phyloP scores from a whole-genome alignment of 2,329 filamentous ascomycete genomes.

The Pseudogymnoascus sp. region DNA sequence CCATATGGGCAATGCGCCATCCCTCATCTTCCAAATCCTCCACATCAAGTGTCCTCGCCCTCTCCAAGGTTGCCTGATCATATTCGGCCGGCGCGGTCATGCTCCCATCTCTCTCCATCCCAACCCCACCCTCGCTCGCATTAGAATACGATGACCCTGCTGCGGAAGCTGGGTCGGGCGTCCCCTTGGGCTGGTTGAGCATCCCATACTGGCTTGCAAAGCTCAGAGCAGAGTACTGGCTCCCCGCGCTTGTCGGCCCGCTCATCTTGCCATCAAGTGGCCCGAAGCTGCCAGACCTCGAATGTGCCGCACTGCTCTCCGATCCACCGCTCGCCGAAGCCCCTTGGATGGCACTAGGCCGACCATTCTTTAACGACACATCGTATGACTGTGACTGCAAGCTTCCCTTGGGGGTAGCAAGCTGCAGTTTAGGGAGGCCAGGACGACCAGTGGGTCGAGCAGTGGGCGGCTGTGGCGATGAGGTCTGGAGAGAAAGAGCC shows the following conservation, averaged over 20 bases:
- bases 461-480: constrained; percentile 32
- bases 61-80: constrained; percentile 74
- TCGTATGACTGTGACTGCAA: constrained; percentile 60
- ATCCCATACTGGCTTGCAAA: constrained; percentile 62
- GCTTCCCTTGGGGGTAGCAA: constrained; percentile 84
- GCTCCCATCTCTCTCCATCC: constrained; percentile 79
- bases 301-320: constrained; percentile 71
- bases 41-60: constrained; percentile 76
- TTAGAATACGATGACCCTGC: constrained; percentile 82
- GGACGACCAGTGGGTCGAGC: constrained; percentile 40
- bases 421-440: constrained; percentile 68
- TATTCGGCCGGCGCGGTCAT: constrained; percentile 69
- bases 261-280: constrained; percentile 67
- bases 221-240: constrained; percentile 74
- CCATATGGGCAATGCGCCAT: constrained; percentile 87
- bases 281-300: constrained; percentile 77
- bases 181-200: constrained; percentile 49
- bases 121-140: constrained; percentile 62
- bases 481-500: constrained; percentile 27
- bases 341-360: constrained; percentile 34
- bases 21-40: constrained; percentile 92
- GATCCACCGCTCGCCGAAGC: constrained; percentile 69
- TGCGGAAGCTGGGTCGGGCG: constrained; percentile 79
- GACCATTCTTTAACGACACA: constrained; percentile 32
- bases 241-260: constrained; percentile 80